phyloP scores from a whole-genome alignment of 2,329 filamentous ascomycete species.

The Diaporthe helianthi region DNA sequence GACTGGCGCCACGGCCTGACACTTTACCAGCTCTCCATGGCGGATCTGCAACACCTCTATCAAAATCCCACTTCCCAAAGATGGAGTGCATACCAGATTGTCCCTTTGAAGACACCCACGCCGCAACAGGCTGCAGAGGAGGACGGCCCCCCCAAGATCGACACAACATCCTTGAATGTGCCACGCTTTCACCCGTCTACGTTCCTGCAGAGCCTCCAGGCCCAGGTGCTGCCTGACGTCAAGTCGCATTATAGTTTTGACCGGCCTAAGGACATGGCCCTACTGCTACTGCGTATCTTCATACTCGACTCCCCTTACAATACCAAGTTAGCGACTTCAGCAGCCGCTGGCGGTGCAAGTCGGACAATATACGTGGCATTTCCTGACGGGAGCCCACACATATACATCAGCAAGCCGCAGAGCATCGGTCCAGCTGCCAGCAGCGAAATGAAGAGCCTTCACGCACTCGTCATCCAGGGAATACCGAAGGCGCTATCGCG shows the following conservation, averaged over 20 bases:
- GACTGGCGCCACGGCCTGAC: constrained; percentile 72
- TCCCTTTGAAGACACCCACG: constrained; percentile 54
- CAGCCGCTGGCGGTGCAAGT: constrained; percentile 66
- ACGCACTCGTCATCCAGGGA: constrained; percentile 76
- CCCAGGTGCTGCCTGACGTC: constrained; percentile 76
- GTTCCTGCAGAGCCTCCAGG: constrained; percentile 78
- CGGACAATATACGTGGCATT: constrained; percentile 82
- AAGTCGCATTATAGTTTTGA: constrained; percentile 86
- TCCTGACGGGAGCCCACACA: constrained; percentile 77
- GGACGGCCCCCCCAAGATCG: constrained; percentile 49
- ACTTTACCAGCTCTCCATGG: constrained; percentile 72
- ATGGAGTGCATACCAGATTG: constrained; percentile 69
- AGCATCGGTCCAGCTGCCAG: constrained; percentile 49
- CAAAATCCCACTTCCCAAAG: constrained; percentile 69
- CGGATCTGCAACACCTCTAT: constrained; percentile 71
- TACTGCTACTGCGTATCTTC: constrained; percentile 80
- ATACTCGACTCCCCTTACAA: constrained; percentile 84
- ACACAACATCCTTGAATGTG: constrained; percentile 56
- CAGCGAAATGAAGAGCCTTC: constrained; percentile 68
- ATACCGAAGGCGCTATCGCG: constrained; percentile 83
- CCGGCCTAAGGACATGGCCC: constrained; percentile 70
- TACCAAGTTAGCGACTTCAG: constrained; percentile 56
- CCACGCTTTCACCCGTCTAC: constrained; percentile 82
- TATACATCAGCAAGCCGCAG: constrained; percentile 69
- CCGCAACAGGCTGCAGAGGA: constrained; percentile 43